phyloP scores from a whole-genome alignment of 352 stramenopile genomes.

The Phytophthora melonis region DNA sequence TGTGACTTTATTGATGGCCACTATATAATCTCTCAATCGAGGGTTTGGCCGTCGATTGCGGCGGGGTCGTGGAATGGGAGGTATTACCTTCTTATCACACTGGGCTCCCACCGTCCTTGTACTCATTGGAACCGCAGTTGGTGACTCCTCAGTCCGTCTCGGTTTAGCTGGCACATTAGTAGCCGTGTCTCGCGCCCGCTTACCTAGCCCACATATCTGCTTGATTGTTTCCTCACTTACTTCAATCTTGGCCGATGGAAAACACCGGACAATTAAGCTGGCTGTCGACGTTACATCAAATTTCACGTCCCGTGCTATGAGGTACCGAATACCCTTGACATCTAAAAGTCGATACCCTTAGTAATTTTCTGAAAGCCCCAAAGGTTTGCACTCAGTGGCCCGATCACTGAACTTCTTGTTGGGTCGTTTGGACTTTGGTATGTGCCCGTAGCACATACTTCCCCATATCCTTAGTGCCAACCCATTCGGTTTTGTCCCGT shows the following conservation, averaged over 20 bases:
- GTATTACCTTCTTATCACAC: background rate
- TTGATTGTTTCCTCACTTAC: background rate
- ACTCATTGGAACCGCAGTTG: background rate
- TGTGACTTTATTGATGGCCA: background rate
- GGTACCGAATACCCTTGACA: constrained; percentile 15
- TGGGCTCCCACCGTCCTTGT: background rate
- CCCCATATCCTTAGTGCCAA: background rate
- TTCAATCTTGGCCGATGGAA: background rate
- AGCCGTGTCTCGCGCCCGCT: background rate
- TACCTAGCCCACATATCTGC: background rate
- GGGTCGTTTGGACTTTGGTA: background rate
- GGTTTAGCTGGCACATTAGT: background rate
- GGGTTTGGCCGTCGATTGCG: background rate
- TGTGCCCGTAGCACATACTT: background rate
- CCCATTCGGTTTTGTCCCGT: constrained; percentile 6
- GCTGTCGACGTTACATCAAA: background rate
- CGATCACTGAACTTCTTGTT: background rate
- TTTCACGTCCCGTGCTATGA: constrained; percentile 8
- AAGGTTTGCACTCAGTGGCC: background rate
- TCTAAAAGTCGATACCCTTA: background rate
- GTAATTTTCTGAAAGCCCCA: background rate
- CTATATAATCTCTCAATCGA: background rate
- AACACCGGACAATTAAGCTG: constrained; percentile 1
- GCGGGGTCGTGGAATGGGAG: background rate
- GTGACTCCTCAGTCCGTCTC: background rate